Evolutionary conservation across 106 monocot species (phyloP).

Genomic region (Phalaenopsis aphrodite): DNA sequence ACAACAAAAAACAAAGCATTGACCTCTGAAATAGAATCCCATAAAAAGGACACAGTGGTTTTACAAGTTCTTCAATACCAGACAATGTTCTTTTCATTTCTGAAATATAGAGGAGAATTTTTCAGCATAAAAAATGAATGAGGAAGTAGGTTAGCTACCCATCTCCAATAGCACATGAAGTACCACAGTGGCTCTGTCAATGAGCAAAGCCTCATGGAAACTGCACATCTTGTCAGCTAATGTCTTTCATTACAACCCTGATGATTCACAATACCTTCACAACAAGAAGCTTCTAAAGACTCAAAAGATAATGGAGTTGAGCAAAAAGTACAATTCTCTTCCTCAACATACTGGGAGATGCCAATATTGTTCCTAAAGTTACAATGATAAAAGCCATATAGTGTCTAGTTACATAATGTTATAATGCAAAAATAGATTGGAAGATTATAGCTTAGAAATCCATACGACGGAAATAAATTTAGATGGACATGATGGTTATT

Average conservation of each 20-base stretch:
- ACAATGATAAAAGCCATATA: background rate
- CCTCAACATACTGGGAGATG: slow-evolving; percentile 11
- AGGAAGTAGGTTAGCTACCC: slow-evolving; percentile 30
- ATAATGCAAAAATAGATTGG: too few relatives aligned
- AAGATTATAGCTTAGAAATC: too few relatives aligned
- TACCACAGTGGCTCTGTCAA: slow-evolving; percentile 34
- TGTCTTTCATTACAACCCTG: slow-evolving; percentile 27
- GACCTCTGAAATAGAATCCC: slow-evolving; percentile 64
- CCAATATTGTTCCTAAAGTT: slow-evolving; percentile 19
- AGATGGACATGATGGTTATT: too few relatives aligned
- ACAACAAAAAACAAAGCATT: slow-evolving; percentile 48
- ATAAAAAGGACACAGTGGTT: slow-evolving; percentile 68
- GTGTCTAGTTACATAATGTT: background rate
- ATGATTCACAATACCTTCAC: slow-evolving; percentile 25
- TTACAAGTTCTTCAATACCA: background rate
- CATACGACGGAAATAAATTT: too few relatives aligned
- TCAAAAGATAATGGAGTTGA: slow-evolving; percentile 54
- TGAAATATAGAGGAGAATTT: slow-evolving; percentile 17
- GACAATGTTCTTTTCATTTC: background rate
- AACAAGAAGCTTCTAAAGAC: slow-evolving; percentile 43
- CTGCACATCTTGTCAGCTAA: slow-evolving; percentile 51
- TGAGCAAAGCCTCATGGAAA: slow-evolving; percentile 56
- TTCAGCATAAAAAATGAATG: slow-evolving; percentile 47
- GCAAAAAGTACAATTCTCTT: slow-evolving; percentile 66
- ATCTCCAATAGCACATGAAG: slow-evolving; percentile 69